Percentiles rank a stretch among this genome's conserved stretches.
phyloP scores from a whole-genome alignment of 495 filamentous ascomycete genomes.

The Lindgomyces ingoldianus region DNA sequence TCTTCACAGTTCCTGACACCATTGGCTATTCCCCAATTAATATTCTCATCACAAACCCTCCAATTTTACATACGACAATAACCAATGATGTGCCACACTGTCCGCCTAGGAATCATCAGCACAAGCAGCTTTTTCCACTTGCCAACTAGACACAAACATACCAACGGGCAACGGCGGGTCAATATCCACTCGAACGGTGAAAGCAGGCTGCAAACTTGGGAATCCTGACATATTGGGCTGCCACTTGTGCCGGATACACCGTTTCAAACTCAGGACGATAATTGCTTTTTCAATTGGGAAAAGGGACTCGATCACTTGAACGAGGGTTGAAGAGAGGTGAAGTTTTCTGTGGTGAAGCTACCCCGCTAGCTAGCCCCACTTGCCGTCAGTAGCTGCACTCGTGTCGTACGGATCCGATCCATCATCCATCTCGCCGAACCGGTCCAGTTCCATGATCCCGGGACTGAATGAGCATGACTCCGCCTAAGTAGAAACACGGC shows the following conservation, averaged over 20 bases:
- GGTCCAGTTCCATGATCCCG: neutral
- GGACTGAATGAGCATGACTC: too few species aligned
- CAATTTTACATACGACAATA: slow-evolving; percentile 39
- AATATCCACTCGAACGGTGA: slow-evolving; percentile 49
- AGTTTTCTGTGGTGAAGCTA: too few species aligned
- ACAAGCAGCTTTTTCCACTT: too few species aligned
- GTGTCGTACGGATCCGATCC: neutral
- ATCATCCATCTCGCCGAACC: neutral
- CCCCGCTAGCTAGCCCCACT: too few species aligned
- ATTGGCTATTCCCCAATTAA: slow-evolving; percentile 44
- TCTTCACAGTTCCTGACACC: slow-evolving; percentile 49
- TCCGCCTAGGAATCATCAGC: slow-evolving; percentile 6
- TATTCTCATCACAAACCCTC: neutral
- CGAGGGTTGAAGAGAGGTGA: too few species aligned
- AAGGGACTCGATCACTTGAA: too few species aligned
- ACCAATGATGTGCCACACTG: slow-evolving; percentile 35
- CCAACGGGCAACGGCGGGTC: neutral
- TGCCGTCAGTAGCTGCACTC: neutral
- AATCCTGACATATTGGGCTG: slow-evolving; percentile 50
- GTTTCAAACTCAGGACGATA: too few species aligned
- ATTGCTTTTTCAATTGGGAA: too few species aligned
- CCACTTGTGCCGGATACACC: too few species aligned
- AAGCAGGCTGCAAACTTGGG: slow-evolving; percentile 50
- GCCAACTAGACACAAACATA: neutral
- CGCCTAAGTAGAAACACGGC: too few species aligned